Conservation (phyloP, 805 yeast genomes). For the Ogataea polymorpha region DNA sequence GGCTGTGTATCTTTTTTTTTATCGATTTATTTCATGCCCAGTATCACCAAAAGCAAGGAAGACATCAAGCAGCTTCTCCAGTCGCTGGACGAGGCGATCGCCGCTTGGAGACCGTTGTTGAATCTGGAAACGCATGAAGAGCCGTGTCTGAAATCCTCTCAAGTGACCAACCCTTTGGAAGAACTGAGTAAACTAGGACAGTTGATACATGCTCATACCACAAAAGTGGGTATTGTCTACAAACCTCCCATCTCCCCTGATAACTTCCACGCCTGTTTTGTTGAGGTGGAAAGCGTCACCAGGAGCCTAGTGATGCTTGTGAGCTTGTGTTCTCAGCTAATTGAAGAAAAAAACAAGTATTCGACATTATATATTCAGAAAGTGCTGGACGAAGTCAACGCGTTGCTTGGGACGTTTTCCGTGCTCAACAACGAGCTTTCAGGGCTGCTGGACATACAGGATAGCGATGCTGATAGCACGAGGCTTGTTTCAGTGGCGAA, state of each 20-base stretch:
- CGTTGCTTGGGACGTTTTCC: constrained; percentile 16
- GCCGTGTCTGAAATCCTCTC: constrained; percentile 16
- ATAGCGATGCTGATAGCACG: constrained; percentile 22
- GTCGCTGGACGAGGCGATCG: constrained; percentile 20
- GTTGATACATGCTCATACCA: constrained; percentile 68
- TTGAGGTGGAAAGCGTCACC: constrained; percentile 45
- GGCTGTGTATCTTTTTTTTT: constrained; percentile 1
- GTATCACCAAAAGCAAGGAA: constrained; percentile 12
- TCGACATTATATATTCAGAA: constrained; percentile 31
- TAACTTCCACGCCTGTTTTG: constrained; percentile 43
- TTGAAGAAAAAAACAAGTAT: constrained; percentile 33
- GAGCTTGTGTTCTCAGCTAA: constrained; percentile 43
- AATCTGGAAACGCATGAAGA: not conserved
- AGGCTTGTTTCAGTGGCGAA: constrained; percentile 62
- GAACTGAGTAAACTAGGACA: constrained; percentile 60
- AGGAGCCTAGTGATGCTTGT: constrained; percentile 43
- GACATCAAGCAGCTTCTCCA: constrained; percentile 17
- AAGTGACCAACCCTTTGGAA: constrained; percentile 42
- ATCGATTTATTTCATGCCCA: constrained; percentile 5
- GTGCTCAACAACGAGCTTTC: constrained; percentile 20
- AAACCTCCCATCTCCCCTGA: constrained; percentile 50
- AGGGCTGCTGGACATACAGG: constrained; percentile 9
- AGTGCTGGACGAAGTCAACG: constrained; percentile 26
- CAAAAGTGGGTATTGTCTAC: constrained; percentile 71
- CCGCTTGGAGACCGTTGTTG: constrained; percentile 19